Evolutionary conservation across 2,329 filamentous ascomycete species (phyloP).

Genomic region (Neopestalotiopsis clavispora): DNA sequence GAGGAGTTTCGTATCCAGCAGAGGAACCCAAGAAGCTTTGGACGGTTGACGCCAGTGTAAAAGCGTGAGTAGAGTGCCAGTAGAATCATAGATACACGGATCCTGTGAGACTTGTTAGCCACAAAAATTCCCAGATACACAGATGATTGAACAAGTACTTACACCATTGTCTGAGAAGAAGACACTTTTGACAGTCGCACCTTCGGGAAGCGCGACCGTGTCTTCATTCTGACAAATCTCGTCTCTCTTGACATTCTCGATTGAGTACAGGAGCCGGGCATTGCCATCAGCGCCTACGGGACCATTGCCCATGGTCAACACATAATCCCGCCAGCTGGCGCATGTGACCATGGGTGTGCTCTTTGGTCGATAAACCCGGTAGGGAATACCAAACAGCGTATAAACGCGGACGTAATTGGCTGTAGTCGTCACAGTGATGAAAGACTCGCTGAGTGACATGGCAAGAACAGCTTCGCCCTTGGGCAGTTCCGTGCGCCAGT

Average conservation of each 20-base stretch:
- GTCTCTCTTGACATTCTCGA: conserved; percentile 92
- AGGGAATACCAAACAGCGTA: conserved; percentile 89
- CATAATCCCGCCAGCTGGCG: conserved; percentile 92
- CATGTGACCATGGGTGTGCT: conserved; percentile 89
- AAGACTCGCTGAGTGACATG: conserved; percentile 89
- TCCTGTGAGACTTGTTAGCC: conserved; percentile 58
- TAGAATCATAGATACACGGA: conserved; percentile 94
- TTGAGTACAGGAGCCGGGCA: conserved; percentile 83
- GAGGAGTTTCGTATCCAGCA: conserved; percentile 87
- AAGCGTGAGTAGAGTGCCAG: conserved; percentile 84
- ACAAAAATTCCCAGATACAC: neutral
- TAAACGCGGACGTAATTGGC: conserved; percentile 90
- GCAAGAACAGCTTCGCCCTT: conserved; percentile 84
- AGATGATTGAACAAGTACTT: conserved; percentile 41
- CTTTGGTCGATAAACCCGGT: conserved; percentile 90
- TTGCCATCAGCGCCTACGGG: conserved; percentile 79
- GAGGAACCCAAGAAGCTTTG: conserved; percentile 87
- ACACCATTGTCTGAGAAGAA: conserved; percentile 94
- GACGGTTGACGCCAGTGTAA: conserved; percentile 88
- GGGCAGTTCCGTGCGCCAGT: conserved; percentile 91
- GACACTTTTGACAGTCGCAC: conserved; percentile 75
- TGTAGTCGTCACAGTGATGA: conserved; percentile 86
- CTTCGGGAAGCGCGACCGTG: conserved; percentile 80
- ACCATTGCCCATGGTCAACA: conserved; percentile 95
- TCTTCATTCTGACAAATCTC: conserved; percentile 96